Percentiles rank a stretch among this genome's conserved stretches.
phyloP scores from a whole-genome alignment of 2,329 filamentous ascomycete genomes.

The Anisogramma anomala region DNA sequence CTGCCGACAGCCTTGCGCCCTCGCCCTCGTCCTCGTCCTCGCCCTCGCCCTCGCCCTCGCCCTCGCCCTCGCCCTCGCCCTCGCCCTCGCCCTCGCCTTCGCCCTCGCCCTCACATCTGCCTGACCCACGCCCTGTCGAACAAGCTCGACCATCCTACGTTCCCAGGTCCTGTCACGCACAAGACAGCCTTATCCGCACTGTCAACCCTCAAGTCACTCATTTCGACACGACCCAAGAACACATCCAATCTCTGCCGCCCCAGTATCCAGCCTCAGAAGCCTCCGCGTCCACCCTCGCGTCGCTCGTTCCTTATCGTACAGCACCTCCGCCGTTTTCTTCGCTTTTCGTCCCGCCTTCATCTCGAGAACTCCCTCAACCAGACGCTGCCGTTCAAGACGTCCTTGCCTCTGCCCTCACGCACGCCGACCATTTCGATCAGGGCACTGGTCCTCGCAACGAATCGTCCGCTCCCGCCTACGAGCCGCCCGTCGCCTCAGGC shows the following conservation, averaged over 20 bases:
- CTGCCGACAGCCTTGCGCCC: slow-evolving; percentile 18
- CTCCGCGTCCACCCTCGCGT: slow-evolving; percentile 31
- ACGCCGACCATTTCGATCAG: slow-evolving; percentile 20
- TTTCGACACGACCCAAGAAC: not conserved
- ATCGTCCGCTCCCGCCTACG: slow-evolving; percentile 43
- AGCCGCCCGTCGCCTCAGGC: slow-evolving; percentile 29
- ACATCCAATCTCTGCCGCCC: slow-evolving; percentile 43
- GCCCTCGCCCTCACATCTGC: no score
- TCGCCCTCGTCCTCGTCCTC: no score
- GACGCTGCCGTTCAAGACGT: slow-evolving; percentile 25
- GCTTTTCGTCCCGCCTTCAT: slow-evolving; percentile 35
- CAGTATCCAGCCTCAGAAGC: slow-evolving; percentile 47
- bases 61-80: no score
- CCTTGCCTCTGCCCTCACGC: slow-evolving; percentile 26
- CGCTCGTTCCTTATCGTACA: slow-evolving; percentile 23
- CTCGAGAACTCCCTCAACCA: slow-evolving; percentile 16
- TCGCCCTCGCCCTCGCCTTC: no score
- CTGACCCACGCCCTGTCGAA: slow-evolving; percentile 21
- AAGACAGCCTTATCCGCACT: slow-evolving; percentile 21
- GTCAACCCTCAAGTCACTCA: slow-evolving; percentile 18
- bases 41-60: no score
- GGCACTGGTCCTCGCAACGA: slow-evolving; percentile 21
- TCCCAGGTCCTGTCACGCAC: slow-evolving; percentile 14
- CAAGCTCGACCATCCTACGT: slow-evolving; percentile 20
- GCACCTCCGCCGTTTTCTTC: slow-evolving; percentile 50